Evolutionary conservation across 148 eudicot genomes (phyloP).

Genomic region (Fagopyrum homotropicum): DNA sequence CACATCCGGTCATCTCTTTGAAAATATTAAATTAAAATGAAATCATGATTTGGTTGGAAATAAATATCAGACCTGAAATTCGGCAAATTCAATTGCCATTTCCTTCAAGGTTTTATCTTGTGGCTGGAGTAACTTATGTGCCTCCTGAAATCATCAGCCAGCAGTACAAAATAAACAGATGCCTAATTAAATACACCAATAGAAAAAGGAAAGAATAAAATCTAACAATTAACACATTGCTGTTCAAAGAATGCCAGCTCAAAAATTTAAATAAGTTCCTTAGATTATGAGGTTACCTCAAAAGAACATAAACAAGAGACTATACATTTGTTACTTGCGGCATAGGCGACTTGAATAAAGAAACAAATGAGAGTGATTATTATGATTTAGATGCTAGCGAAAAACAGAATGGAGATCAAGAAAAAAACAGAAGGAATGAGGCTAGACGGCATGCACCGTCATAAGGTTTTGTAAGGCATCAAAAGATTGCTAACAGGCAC

Average conservation of each 20-base stretch:
- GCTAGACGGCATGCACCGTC: no score
- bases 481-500: no score
- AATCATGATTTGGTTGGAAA: neutral
- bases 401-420: no score
- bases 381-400: no score
- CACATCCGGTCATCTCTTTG: neutral
- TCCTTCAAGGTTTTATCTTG: conserved; percentile 76
- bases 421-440: no score
- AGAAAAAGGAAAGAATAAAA: neutral
- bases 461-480: no score
- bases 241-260: no score
- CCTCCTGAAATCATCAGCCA: conserved; percentile 45
- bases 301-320: no score
- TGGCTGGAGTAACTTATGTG: conserved; percentile 79
- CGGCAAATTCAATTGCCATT: conserved; percentile 90
- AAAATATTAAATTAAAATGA: neutral
- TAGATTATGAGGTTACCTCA: no score
- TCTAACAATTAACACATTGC: no score
- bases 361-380: no score
- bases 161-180: neutral
- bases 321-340: neutral
- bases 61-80: conserved; percentile 55
- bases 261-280: no score
- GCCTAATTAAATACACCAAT: neutral
- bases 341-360: neutral